Evolutionary conservation across 768 basidiomycete genomes (phyloP), one percentile per base, ranked within the genome.

Genomic region (Hygrophorus pudorinus): DNA sequence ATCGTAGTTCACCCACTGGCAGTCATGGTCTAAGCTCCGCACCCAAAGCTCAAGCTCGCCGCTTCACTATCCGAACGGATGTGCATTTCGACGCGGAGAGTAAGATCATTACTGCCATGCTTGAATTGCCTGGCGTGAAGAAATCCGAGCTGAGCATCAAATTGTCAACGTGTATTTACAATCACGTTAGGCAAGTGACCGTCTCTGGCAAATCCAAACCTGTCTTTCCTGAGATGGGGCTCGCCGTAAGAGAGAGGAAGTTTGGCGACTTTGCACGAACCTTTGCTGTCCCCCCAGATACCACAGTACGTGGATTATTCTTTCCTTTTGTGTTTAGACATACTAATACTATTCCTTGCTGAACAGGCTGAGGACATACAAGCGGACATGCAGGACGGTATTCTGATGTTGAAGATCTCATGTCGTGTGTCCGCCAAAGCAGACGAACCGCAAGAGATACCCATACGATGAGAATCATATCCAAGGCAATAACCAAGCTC

Each of bases 121-220:
- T 84, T 55, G 82, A 85, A 60, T 65, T 85, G 24, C 84, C 84
- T 3, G 84, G 84, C 34, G 65, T 84, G 56, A 72, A 70, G 55
- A 73, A 66, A 49, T 58, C 59, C 49, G 76, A 83, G 53, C 52
- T 86, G 42, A 71, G 61, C 48, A 66, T 85, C 61, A 70, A 68
- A 40, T 69, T 87, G 44, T 71, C 73, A 40, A 78, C 73, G 48
- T 78, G 77, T 55, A 57, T 67, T 45, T 73, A 75, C 65, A 85
- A 76, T 50, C 69, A 76, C 48, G 70, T 76, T 49, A 79, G 70
- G 54, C 78, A 81, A 53, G 63, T 86, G 51, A 71, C 68, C 39
- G 68, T 86, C 43, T 57, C 64, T 16, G 83, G 79, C 31, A 55
- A 59, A 51, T 63, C 60, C 38, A 52, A 60, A 30, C 63, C 77